Evolutionary conservation across 2,329 filamentous ascomycete species (phyloP), one percentile per base, ranked within the genome.

Genomic region (Arthrobotrys musiformis): DNA sequence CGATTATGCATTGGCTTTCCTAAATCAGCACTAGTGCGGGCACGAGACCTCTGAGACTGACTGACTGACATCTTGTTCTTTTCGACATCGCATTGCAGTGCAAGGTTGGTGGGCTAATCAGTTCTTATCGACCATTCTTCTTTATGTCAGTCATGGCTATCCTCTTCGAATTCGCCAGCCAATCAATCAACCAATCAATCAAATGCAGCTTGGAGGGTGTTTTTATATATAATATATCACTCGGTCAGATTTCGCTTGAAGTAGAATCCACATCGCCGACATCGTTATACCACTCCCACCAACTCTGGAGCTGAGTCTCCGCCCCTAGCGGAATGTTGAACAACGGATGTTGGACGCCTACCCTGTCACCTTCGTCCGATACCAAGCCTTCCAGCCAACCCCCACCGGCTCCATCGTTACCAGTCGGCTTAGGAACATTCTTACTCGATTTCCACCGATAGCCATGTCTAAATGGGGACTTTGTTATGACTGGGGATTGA

Each of bases 311-410:
- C 5, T 69, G 66, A 9, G 26, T 37, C 15, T 79, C 78, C 17
- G 61, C 70, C 33, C 79, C 78, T 50, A 79, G 63, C 5, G 79
- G 79, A 17, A 81, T 78, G 64, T 81, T 81, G 58, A 81, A 81
- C 4, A 81, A 54, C 15, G 80, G 80, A 74, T 81, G 80, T 24
- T 78, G 75, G 22, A 63, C 60, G 26, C 30, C 68, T 33, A 81
- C 70, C 26, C 80, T 61, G 42, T 80, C 76, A 1, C 76, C 69
- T 46, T 78, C 74, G 1, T 56, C 50, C 8, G 9, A 24, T 35
- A 77, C 61, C 24, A 77, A 28, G 6, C 73, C 73, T 37, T 77
- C 73, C 11, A 70, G 42, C 73, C 73, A 77, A 30, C 73, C 73
- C 7, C 73, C 66, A 33, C 64, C 72, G 9, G 22, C 26, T 17